Evolutionary conservation across 2,329 filamentous ascomycete genomes (phyloP).

Genomic region (Clarireedia homoeocarpa): DNA sequence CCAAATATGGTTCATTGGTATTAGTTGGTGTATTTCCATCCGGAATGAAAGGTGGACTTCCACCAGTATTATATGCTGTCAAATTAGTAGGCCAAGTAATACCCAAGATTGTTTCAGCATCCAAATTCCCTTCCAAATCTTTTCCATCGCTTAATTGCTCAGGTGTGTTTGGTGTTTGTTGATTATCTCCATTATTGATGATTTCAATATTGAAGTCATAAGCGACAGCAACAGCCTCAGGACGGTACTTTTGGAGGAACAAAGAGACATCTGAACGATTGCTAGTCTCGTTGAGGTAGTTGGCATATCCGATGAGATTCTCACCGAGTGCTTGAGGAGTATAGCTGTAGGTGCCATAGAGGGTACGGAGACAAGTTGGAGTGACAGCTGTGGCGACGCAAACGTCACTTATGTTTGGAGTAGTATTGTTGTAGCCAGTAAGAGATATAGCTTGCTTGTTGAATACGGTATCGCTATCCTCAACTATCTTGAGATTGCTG

Average conservation of each 20-base stretch:
- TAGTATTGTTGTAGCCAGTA: not conserved
- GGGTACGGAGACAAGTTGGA: constrained; percentile 18
- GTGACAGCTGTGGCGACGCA: constrained; percentile 44
- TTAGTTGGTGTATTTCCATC: constrained; percentile 28
- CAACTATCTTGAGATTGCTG: not conserved
- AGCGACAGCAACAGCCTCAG: constrained; percentile 13
- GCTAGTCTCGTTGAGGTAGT: constrained; percentile 20
- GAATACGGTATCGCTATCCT: not conserved
- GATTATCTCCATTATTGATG: constrained; percentile 6
- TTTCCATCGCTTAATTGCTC: constrained; percentile 9
- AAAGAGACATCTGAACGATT: constrained; percentile 17
- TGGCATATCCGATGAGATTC: constrained; percentile 20
- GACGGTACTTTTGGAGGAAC: constrained; percentile 15
- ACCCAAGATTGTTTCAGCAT: constrained; percentile 47
- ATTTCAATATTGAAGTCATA: constrained; percentile 10
- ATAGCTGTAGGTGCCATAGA: constrained; percentile 21
- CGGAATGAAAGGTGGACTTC: constrained; percentile 44
- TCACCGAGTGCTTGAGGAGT: constrained; percentile 11
- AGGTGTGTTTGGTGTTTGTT: constrained; percentile 5
- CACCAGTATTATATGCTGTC: constrained; percentile 46
- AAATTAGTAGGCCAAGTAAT: constrained; percentile 46
- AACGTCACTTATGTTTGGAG: constrained; percentile 38
- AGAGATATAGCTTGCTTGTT: not conserved
- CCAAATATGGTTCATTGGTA: constrained; percentile 50
- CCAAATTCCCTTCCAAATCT: constrained; percentile 45